Conservation (phyloP, 371 early-diverging fungal species). For the Rhizopus arrhizus region DNA sequence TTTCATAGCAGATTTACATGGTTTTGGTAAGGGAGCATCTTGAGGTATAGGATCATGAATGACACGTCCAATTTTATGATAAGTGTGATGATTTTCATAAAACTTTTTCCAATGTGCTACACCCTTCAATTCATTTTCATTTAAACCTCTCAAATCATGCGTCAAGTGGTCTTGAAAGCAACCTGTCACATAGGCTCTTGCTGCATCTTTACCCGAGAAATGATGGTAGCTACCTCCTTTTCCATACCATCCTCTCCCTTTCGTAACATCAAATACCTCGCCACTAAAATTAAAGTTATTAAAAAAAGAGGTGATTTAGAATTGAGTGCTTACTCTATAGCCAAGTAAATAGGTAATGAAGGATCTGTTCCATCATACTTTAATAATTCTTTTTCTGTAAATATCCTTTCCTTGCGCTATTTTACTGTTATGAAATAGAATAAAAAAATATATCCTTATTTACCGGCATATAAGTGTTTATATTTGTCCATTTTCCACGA, state of each 20-base stretch:
- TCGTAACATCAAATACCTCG: conserved; percentile 87
- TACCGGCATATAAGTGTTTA: conserved; percentile 73
- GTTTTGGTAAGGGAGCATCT: conserved; percentile 75
- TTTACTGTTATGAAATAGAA: neutral
- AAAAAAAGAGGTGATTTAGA: too few relatives aligned
- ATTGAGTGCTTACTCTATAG: conserved; percentile 66
- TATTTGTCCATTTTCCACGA: conserved; percentile 74
- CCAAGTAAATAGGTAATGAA: conserved; percentile 81
- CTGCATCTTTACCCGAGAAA: conserved; percentile 93
- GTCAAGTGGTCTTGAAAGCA: conserved; percentile 92
- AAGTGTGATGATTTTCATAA: conserved; percentile 83
- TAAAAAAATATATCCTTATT: neutral
- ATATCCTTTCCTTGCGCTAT: conserved; percentile 55
- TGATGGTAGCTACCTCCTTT: conserved; percentile 83
- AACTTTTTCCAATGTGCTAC: conserved; percentile 87
- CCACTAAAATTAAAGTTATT: conserved; percentile 46
- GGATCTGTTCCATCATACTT: conserved; percentile 81
- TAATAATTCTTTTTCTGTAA: conserved; percentile 78
- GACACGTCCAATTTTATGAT: conserved; percentile 85
- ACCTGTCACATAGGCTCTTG: conserved; percentile 93
- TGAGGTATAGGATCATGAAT: conserved; percentile 79
- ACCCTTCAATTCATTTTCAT: conserved; percentile 66
- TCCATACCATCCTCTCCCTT: conserved; percentile 75
- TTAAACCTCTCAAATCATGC: conserved; percentile 88
- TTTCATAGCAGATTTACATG: conserved; percentile 37